These are phyloP conservation scores for Trichocladium antarcticum DNA, from an alignment of 495 filamentous ascomycete genomes.

Conservation along the genomic window DNA sequence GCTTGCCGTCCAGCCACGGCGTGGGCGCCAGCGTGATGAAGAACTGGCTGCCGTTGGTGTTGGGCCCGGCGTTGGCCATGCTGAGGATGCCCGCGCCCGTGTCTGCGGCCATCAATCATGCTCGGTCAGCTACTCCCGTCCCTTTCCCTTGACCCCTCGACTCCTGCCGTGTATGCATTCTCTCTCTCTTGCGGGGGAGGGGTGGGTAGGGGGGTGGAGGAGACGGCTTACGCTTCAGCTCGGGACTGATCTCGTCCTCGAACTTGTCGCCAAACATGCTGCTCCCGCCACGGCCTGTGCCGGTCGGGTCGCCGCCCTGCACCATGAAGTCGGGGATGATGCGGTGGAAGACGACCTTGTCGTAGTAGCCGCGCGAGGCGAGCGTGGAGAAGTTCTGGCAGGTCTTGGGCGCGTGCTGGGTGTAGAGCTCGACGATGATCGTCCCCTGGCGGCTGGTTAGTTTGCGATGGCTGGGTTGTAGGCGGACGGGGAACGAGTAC, in stretches of 20 bases:
- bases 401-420: constrained; percentile 42
- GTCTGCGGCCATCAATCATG: constrained; percentile 29
- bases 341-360: constrained; percentile 76
- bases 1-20: constrained; percentile 94
- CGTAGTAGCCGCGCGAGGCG: constrained; percentile 73
- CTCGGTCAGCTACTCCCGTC: too few relatives aligned
- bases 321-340: constrained; percentile 96
- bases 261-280: constrained; percentile 94
- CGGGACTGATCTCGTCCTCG: constrained; percentile 71
- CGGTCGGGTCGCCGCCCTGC: constrained; percentile 91
- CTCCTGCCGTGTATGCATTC: too few relatives aligned
- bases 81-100: constrained; percentile 87
- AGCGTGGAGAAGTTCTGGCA: constrained; percentile 84
- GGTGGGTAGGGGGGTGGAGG: not conserved
- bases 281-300: constrained; percentile 80
- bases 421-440: constrained; percentile 84
- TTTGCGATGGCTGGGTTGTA: not conserved
- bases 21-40: constrained; percentile 93
- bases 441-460: constrained; percentile 43
- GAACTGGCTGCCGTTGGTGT: constrained; percentile 82
- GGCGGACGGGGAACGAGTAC: not conserved
- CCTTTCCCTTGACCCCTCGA: too few relatives aligned
- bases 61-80: constrained; percentile 91
- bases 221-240: constrained; percentile 57
- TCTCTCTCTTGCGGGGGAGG: not conserved